A percentile compares a stretch with the other conserved stretches of the same genome.
These are phyloP conservation scores for Waitea zeae DNA, from an alignment of 1,284 basidiomycete genomes.

Conservation along the genomic window DNA sequence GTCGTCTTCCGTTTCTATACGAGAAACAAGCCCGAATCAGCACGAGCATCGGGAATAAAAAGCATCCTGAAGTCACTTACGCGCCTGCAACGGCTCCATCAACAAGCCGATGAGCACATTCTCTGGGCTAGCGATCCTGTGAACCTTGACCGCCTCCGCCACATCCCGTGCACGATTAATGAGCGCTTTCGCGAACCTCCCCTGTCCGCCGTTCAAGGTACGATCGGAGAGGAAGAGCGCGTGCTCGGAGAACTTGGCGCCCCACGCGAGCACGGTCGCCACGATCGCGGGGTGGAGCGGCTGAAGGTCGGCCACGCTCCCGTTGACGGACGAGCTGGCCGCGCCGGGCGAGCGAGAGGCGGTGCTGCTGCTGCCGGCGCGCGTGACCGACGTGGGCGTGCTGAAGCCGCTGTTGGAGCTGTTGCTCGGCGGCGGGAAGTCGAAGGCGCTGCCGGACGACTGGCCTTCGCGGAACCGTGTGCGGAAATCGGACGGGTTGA, in stretches of 20 bases:
- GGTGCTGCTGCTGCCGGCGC: too few species aligned
- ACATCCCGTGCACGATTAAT: conserved; percentile 69
- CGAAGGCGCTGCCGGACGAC: conserved; percentile 6
- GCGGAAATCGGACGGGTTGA: conserved; percentile 65
- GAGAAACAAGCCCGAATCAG: conserved; percentile 3
- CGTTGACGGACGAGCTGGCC: conserved; percentile 10
- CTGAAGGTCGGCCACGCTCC: too few species aligned
- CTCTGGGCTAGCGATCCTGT: conserved; percentile 62
- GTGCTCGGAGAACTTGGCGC: conserved; percentile 83
- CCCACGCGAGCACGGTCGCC: conserved; percentile 84
- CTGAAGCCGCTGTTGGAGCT: conserved; percentile 5
- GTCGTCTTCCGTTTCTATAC: conserved; percentile 47
- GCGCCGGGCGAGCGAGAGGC: conserved; percentile 8
- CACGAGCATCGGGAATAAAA: too few species aligned
- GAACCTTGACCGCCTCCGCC: conserved; percentile 72
- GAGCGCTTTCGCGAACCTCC: conserved; percentile 60
- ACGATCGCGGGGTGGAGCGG: conserved; percentile 57
- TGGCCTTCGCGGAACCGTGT: conserved; percentile 29
- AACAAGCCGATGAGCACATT: conserved; percentile 65
- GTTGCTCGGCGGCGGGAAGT: conserved; percentile 5
- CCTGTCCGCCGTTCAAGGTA: conserved; percentile 50
- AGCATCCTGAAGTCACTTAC: too few species aligned
- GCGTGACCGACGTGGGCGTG: conserved; percentile 1
- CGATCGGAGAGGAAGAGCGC: conserved; percentile 67
- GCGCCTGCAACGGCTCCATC: conserved; percentile 66